phyloP scores from a whole-genome alignment of 1,284 basidiomycete genomes.

The Irpex lacteus region DNA sequence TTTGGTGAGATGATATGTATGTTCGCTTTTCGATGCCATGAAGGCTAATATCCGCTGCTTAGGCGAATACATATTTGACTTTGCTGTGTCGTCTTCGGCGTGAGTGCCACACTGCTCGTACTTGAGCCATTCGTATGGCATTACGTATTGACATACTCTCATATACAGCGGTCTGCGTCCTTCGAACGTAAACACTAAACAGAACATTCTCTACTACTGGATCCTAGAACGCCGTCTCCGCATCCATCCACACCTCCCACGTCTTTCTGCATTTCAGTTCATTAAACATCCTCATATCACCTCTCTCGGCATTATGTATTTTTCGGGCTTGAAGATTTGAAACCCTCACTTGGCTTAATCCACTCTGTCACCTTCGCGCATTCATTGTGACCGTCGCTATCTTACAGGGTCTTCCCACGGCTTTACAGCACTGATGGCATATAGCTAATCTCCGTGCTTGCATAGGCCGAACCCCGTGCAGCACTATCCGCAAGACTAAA shows the following conservation, averaged over 20 bases:
- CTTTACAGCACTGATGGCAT: background rate
- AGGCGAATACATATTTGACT: slow-evolving; percentile 83
- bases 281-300: background rate
- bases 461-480: slow-evolving; percentile 2
- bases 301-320: background rate
- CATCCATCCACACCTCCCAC: background rate
- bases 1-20: slow-evolving; percentile 44
- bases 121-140: background rate
- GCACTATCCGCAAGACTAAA: background rate
- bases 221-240: background rate
- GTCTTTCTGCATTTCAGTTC: background rate
- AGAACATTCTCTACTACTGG: background rate
- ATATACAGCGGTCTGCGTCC: slow-evolving; percentile 60
- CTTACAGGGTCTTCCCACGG: background rate
- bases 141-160: background rate
- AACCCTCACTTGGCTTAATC: background rate
- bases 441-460: background rate
- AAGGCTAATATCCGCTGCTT: background rate
- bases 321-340: background rate
- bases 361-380: background rate
- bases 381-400: too few relatives aligned
- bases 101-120: slow-evolving; percentile 34
- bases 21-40: background rate
- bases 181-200: slow-evolving; percentile 54
- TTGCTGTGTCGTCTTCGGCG: slow-evolving; percentile 80